Percentiles rank a stretch among this genome's conserved stretches.
phyloP scores from a whole-genome alignment of 2,329 filamentous ascomycete genomes.

The Aureobasidium sp. region DNA sequence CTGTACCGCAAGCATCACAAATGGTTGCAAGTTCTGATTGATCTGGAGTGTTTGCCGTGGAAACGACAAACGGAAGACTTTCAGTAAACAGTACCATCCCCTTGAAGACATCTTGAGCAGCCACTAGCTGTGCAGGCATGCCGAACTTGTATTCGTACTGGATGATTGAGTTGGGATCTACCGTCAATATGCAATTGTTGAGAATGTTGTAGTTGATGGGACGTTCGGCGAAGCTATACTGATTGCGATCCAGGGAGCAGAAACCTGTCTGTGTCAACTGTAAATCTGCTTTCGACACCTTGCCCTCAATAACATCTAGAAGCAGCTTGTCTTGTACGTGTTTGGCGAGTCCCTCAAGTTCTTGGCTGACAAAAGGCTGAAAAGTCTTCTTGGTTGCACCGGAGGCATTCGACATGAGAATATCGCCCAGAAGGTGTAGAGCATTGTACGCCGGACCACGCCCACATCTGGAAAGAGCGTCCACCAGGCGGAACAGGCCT shows the following conservation, averaged over 20 bases:
- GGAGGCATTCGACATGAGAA: background rate
- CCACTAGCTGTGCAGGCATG: background rate
- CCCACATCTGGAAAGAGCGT: constrained; percentile 20
- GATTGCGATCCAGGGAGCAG: background rate
- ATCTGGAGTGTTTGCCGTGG: background rate
- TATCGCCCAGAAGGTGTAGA: constrained; percentile 10
- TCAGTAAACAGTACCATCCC: background rate
- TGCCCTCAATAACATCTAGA: background rate
- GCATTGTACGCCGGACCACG: constrained; percentile 18
- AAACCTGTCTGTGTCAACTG: background rate
- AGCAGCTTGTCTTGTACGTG: background rate
- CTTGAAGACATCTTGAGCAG: background rate
- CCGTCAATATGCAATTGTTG: background rate
- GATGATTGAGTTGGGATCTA: background rate
- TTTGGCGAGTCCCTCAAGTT: background rate
- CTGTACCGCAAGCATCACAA: background rate
- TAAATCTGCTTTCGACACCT: background rate
- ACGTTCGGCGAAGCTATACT: background rate
- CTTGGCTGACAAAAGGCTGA: background rate
- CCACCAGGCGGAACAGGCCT: constrained; percentile 18
- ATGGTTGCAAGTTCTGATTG: background rate
- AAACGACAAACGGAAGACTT: background rate
- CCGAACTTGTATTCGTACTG: background rate
- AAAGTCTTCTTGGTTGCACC: background rate
- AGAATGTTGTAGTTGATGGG: background rate